These are phyloP conservation scores for Eucalyptus erythrocorys DNA, from an alignment of 345 rosid species.

Conservation along the genomic window DNA sequence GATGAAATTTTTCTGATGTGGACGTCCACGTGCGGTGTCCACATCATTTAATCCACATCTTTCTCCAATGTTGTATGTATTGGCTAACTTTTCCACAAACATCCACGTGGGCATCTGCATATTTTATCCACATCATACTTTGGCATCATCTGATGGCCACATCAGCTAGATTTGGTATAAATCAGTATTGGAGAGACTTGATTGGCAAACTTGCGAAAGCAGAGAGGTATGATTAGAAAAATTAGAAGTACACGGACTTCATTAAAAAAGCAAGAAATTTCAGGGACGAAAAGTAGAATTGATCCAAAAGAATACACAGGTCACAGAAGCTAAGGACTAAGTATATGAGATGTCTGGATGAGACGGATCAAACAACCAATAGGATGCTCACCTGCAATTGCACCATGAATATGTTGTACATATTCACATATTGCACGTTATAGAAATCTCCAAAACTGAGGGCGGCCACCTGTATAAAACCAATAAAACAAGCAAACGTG, in stretches of 20 bases:
- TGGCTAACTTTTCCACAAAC: not conserved
- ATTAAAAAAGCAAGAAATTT: not conserved
- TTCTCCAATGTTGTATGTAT: not conserved
- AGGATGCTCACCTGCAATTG: conserved; percentile 62
- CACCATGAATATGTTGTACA: conserved; percentile 69
- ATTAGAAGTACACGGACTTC: not conserved
- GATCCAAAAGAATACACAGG: not conserved
- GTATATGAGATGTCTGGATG: not conserved
- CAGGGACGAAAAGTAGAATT: not conserved
- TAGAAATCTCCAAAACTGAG: conserved; percentile 89
- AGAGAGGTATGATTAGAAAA: not conserved
- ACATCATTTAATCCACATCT: not conserved
- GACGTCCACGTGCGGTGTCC: not conserved
- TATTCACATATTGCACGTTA: conserved; percentile 63
- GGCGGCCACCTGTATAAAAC: conserved; percentile 67
- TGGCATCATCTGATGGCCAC: not conserved
- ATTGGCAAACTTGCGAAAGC: not conserved
- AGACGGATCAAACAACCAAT: not conserved
- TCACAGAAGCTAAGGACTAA: not conserved
- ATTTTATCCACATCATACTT: not conserved
- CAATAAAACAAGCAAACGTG: not conserved
- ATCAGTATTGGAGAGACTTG: not conserved
- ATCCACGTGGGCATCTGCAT: not conserved
- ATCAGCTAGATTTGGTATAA: not conserved
- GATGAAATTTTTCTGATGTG: not conserved